Evolutionary conservation across 2,329 filamentous ascomycete genomes (phyloP), one percentile per base, ranked within the genome.

Genomic region (Calonectria pauciramosa): DNA sequence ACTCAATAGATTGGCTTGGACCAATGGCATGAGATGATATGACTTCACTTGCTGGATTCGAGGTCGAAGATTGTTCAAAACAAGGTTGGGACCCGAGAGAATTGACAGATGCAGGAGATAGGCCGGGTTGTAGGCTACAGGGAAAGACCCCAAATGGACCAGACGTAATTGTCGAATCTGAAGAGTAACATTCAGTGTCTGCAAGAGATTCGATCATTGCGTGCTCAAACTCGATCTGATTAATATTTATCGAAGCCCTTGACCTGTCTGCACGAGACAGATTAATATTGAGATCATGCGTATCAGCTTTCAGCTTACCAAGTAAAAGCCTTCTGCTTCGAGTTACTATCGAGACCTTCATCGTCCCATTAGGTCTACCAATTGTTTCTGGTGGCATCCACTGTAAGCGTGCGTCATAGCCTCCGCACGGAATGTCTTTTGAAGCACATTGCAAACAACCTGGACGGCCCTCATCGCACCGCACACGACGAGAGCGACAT

Each of bases 361-460:
- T 34, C 18, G 32, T 28, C 41, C 14, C 18, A 34, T 32, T 14
- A 38, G 26, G 9, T 44, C 41, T 51, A 20, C 16, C 23, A 13
- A 28, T 51, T 20, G 47, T 63, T 28, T 69, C 65, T 41, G 49
- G 71, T 20, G 64, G 34, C 26, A 76, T 56, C 83, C 83, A 84
- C 41, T 80, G 77, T 7, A 84, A 82, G 0, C 82, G 79, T 11
- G 77, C 73, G 60, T 78, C 75, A 47, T 84, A 84, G 9, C 83
- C 84, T 63, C 82, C 78, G 28, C 84, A 85, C n/a, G 63, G 51
- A 30, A 84, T 71, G 18, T 75, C 75, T 36, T 81, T 81, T 13
- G 78, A 77, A 26, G 75, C 41, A 38, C 79, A 80, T 32, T 80
- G 78, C 3, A 44, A 60, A 34, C 79, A 80, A 4, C 70, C 52